phyloP scores from a whole-genome alignment of 2,329 filamentous ascomycete species.

The Ilyonectria mors-panacis region DNA sequence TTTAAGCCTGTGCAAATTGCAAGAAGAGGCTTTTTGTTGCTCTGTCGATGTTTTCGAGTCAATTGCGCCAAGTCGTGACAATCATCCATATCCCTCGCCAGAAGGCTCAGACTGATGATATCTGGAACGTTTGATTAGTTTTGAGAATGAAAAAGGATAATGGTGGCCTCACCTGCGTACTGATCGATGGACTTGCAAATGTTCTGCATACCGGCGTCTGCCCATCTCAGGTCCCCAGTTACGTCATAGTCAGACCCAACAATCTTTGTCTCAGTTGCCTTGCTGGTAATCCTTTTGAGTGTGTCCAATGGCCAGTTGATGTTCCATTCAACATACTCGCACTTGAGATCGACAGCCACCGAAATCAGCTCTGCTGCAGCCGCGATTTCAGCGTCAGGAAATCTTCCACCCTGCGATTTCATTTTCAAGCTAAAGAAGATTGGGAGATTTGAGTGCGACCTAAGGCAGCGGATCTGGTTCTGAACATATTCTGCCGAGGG shows the following conservation, averaged over 20 bases:
- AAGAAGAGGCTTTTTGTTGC: slow-evolving; percentile 5
- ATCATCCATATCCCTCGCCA: neutral
- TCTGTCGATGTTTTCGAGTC: neutral
- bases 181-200: slow-evolving; percentile 1
- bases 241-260: neutral
- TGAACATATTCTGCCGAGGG: slow-evolving; percentile 6
- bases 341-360: slow-evolving; percentile 5
- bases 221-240: neutral
- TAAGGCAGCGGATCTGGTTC: slow-evolving; percentile 10
- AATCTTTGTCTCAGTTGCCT: slow-evolving; percentile 4
- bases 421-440: slow-evolving; percentile 11
- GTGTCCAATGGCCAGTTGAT: neutral
- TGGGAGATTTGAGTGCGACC: slow-evolving; percentile 11
- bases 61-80: slow-evolving; percentile 4
- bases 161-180: slow-evolving; percentile 5
- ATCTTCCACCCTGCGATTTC: slow-evolving; percentile 16
- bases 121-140: neutral
- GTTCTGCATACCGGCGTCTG: neutral
- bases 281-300: slow-evolving; percentile 1
- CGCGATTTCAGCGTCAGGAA: neutral
- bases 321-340: slow-evolving; percentile 16
- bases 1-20: slow-evolving; percentile 2
- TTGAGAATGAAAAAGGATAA: too few species aligned
- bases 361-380: slow-evolving; percentile 9
- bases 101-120: slow-evolving; percentile 8